Base-by-base conservation (phyloP, 306 rosid genomes). In the Corylus avellana region DNA sequence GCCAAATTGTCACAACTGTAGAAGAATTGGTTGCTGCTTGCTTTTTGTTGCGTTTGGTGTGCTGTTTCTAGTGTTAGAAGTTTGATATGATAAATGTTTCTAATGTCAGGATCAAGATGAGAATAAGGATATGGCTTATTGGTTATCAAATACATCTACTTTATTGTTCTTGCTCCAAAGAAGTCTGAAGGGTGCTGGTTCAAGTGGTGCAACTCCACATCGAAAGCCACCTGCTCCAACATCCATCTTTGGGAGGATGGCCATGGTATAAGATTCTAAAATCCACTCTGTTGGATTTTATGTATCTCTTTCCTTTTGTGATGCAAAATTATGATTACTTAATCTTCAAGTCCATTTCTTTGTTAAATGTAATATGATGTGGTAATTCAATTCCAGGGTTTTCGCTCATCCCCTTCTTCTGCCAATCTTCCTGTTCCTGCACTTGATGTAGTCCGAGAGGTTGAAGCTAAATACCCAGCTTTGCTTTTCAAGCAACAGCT, bases 401-500 rank as follows among this genome's bases (percentile, higher is more conserved):
- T 96, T 37, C 97, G 99, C 20, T 93, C 98, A 53, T 92, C 99
- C 77, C 97, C 98, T 82, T 96, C 99, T 74, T 93, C 97, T 77
- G 85, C 88, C 76, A 87, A 72, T 82, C 96, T 96, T 82, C 82
- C 92, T 74, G 83, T 87, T 49, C 83, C 96, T 49, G 77, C 90
- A 54, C 72, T 83, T 42, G 97, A 96, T 16, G 88, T 91, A 58
- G 89, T 93, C 18, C 93, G 96, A 75, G 93, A 93, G 83, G 98
- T 96, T 53, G 99, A 96, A 74, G 99, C 98, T 48, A 96, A 96
- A 80, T 93, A 96, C 82, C 99, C 99, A 46, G 99, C 99, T 76
- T 96, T 96, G 84, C 92, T 96, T 77, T 96, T 96, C 89, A 96
- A 93, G 93, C 99, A 96, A 89, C 99, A 96, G 89, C 96, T 96